Evolutionary conservation across 257 asterid genomes (phyloP).

Genomic region (Scutellaria minor): DNA sequence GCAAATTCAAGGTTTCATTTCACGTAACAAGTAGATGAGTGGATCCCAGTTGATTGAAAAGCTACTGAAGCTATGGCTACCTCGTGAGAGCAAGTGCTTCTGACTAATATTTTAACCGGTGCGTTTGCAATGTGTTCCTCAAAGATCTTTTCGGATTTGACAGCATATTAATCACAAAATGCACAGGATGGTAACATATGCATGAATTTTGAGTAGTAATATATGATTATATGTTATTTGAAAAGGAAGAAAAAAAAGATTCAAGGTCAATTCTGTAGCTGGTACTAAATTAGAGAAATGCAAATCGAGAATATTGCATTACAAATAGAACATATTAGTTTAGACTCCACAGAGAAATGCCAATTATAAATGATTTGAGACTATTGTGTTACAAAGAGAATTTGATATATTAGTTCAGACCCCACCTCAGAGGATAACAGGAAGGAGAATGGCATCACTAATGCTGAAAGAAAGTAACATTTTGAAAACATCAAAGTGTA

Average conservation of each 20-base stretch:
- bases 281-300: neutral
- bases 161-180: neutral
- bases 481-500: slow-evolving; percentile 8
- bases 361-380: slow-evolving; percentile 18
- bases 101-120: neutral
- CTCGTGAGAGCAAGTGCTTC: neutral
- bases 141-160: neutral
- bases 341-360: slow-evolving; percentile 18
- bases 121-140: neutral
- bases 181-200: neutral
- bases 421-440: slow-evolving; percentile 21
- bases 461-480: slow-evolving; percentile 13
- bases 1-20: neutral
- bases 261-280: neutral
- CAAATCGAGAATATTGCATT: slow-evolving; percentile 15
- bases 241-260: neutral
- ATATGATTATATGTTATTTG: neutral
- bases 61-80: slow-evolving; percentile 22
- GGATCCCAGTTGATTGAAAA: neutral
- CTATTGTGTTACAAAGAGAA: neutral
- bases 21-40: slow-evolving; percentile 22
- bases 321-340: slow-evolving; percentile 11
- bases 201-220: neutral
- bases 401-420: slow-evolving; percentile 12
- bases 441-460: slow-evolving; percentile 3